phyloP scores from a whole-genome alignment of 495 filamentous ascomycete species.

The Corynascus novoguineensis region DNA sequence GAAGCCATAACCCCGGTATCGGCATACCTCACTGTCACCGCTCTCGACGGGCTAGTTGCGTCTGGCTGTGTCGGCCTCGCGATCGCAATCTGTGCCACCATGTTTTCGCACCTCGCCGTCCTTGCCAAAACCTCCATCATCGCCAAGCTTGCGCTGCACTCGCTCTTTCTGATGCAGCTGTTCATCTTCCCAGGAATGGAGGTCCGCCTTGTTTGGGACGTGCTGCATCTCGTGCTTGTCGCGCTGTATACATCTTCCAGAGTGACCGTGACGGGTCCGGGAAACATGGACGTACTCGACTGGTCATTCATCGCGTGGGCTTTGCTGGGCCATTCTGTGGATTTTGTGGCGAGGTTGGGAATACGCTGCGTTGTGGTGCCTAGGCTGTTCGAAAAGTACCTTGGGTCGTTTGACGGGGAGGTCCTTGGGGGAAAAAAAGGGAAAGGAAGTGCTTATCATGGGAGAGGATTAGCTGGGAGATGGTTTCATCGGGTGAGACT shows the following conservation, averaged over 20 bases:
- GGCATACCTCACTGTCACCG: constrained; percentile 19
- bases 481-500: background rate
- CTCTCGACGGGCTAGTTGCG: constrained; percentile 24
- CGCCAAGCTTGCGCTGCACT: constrained; percentile 19
- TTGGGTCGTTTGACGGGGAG: constrained; percentile 35
- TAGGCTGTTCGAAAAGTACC: constrained; percentile 15
- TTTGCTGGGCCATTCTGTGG: constrained; percentile 15
- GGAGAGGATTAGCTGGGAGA: too few species aligned
- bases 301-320: constrained; percentile 22
- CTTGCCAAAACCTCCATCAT: constrained; percentile 15
- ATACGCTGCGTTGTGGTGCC: constrained; percentile 15
- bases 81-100: constrained; percentile 20
- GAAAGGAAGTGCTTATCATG: background rate
- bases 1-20: constrained; percentile 18
- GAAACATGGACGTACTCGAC: constrained; percentile 13
- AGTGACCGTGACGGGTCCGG: background rate
- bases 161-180: constrained; percentile 18
- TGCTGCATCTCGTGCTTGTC: constrained; percentile 17
- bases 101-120: constrained; percentile 10
- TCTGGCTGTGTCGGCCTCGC: constrained; percentile 19
- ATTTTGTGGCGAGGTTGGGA: constrained; percentile 14
- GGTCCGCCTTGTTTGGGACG: constrained; percentile 19
- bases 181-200: constrained; percentile 19
- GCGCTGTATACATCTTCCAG: constrained; percentile 14
- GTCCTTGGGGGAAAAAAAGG: background rate